Evolutionary conservation across 306 rosid genomes (phyloP).

Genomic region (Prunus dulcis): DNA sequence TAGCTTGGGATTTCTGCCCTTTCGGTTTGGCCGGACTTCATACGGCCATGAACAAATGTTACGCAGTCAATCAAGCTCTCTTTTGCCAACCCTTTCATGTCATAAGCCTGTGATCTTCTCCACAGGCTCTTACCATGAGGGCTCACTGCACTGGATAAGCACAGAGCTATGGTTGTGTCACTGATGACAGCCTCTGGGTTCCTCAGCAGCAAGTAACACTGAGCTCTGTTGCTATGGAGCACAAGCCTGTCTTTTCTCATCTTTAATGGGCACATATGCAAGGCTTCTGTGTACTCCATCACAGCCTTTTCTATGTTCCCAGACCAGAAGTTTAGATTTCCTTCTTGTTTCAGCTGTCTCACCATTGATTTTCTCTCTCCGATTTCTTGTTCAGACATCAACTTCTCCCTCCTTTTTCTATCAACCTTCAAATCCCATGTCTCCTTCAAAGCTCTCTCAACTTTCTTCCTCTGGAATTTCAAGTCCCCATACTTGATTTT

Average conservation of each 20-base stretch:
- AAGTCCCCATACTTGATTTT: constrained; percentile 53
- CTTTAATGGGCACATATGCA: constrained; percentile 40
- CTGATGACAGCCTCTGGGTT: constrained; percentile 53
- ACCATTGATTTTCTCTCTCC: constrained; percentile 40
- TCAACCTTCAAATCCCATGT: constrained; percentile 72
- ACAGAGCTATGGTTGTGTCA: constrained; percentile 61
- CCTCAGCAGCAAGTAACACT: constrained; percentile 50
- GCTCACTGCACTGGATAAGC: constrained; percentile 39
- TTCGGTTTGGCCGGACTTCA: constrained; percentile 20
- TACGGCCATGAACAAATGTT: constrained; percentile 32
- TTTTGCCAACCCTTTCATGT: constrained; percentile 46
- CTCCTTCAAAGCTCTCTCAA: constrained; percentile 42
- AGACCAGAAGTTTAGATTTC: constrained; percentile 40
- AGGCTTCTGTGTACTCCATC: constrained; percentile 54
- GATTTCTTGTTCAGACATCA: constrained; percentile 42
- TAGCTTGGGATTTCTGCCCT: constrained; percentile 41
- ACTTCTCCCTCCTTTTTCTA: constrained; percentile 49
- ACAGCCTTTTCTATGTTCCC: constrained; percentile 50
- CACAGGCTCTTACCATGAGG: constrained; percentile 62
- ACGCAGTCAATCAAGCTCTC: constrained; percentile 71
- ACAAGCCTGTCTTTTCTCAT: constrained; percentile 53
- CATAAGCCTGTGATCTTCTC: constrained; percentile 74
- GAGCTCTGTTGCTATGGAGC: constrained; percentile 68
- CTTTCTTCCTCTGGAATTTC: constrained; percentile 34
- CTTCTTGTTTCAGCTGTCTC: constrained; percentile 38